Evolutionary conservation across 352 stramenopile genomes (phyloP), one percentile per base, ranked within the genome.

Genomic region (Phytophthora sp.): DNA sequence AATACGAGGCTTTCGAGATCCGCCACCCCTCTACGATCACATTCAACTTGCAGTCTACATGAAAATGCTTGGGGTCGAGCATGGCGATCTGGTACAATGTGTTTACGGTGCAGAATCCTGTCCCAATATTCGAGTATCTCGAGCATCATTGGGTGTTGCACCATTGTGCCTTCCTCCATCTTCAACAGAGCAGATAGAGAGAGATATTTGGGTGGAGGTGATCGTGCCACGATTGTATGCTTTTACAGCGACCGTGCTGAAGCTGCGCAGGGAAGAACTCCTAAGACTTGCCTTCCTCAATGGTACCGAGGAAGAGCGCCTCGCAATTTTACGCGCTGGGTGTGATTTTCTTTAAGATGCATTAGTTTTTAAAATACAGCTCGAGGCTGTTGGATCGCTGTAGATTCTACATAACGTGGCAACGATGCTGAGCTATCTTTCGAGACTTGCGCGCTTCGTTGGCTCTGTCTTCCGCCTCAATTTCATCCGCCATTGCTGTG

Each of bases 1-100:
- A 15, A 57, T 94, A 61, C 71, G 74, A 26, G 69, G 71, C 31
- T 89, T 94, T 44, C 73, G 74, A 6, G 62, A 80, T 8, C 82
- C 79, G 4, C 81, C 75, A 3, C 85, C 81, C 5, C 72, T 94
- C 12, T 75, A 92, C 50, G 85, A 94, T 49, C 74, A 88, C 24
- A 84, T 94, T 17, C 85, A 94, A 43, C 77, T 92, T 60, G 83
- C 82, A 13, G 71, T 94, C 18, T 94, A 94, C 59, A 85, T 94
- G 66, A 94, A 94, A 60, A 88, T 94, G 83, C 53, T 92, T 4
- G 66, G 54, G 1, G 56, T 92, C 26, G 50, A 69, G 8, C 62
- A 84, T 26, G 85, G 83, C 15, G 79, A 94, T 50, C 60, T 94
- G 43, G 76, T 94, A 17, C 77, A 94, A 65, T 94, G 80, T 46